A percentile compares a stretch with the other conserved stretches of the same genome.
Conservation (phyloP, 495 filamentous ascomycete genomes). For the Penicillium riverlandense region DNA sequence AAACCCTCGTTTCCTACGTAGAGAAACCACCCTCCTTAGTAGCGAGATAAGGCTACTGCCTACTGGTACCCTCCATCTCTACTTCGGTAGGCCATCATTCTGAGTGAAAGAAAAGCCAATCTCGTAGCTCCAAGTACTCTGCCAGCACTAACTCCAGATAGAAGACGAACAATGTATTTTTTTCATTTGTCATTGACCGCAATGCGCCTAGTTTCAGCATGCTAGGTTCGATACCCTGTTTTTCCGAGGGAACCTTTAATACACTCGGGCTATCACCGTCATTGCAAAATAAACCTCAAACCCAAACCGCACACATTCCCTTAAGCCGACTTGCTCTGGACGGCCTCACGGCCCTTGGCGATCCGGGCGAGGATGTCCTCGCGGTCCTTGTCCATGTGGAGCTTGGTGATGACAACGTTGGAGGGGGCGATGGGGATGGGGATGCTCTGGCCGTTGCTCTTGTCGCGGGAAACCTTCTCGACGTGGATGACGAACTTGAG, state of each 20-base stretch:
- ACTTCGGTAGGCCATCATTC: too few relatives aligned
- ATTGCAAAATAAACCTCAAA: conserved; percentile 1
- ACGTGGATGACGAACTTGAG: conserved; percentile 93
- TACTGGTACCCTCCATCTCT: too few relatives aligned
- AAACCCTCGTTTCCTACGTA: too few relatives aligned
- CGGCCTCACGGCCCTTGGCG: conserved; percentile 60
- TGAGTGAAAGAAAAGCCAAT: not conserved
- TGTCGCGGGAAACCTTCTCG: conserved; percentile 88
- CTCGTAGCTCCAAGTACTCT: not conserved
- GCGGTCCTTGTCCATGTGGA: conserved; percentile 98
- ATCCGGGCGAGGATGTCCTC: conserved; percentile 18
- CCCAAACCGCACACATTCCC: not conserved
- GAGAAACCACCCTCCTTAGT: too few relatives aligned
- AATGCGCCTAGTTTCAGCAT: conserved; percentile 2
- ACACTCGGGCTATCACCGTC: not conserved
- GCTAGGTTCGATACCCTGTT: conserved; percentile 13
- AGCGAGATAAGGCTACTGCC: too few relatives aligned
- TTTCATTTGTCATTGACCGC: conserved; percentile 3
- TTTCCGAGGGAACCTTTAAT: conserved; percentile 13
- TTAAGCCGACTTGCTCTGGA: conserved; percentile 2
- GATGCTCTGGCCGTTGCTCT: conserved; percentile 85
- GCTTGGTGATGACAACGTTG: conserved; percentile 94
- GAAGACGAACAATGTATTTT: conserved; percentile 1
- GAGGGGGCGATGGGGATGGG: conserved; percentile 83
- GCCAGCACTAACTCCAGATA: not conserved